Evolutionary conservation across 768 basidiomycete genomes (phyloP).

Genomic region (Daedaleopsis nitida): DNA sequence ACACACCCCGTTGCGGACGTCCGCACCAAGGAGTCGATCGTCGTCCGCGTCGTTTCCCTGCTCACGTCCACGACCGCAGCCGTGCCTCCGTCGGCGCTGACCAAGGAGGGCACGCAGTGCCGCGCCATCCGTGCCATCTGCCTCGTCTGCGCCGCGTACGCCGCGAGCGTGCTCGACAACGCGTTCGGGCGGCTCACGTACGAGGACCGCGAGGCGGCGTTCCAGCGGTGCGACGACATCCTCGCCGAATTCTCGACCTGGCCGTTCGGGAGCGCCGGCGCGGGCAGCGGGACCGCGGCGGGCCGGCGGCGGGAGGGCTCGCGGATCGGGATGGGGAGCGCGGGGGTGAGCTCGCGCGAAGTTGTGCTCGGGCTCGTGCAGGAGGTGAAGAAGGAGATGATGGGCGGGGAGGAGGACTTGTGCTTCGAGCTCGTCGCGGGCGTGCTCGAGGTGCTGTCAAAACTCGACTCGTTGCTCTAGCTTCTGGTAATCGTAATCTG

Average conservation of each 20-base stretch:
- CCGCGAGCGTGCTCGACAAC: conserved; percentile 94
- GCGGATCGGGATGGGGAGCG: conserved; percentile 59
- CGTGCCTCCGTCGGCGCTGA: conserved; percentile 73
- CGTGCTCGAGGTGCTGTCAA: conserved; percentile 89
- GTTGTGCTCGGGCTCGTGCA: conserved; percentile 71
- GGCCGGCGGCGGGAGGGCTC: conserved; percentile 38
- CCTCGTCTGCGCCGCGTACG: conserved; percentile 89
- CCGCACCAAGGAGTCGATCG: conserved; percentile 83
- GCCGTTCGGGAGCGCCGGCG: conserved; percentile 68
- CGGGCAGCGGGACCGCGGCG: conserved; percentile 6
- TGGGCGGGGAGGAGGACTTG: conserved; percentile 66
- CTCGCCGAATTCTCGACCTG: conserved; percentile 88
- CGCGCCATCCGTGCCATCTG: conserved; percentile 79
- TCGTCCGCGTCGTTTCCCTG: conserved; percentile 73
- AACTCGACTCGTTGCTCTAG: conserved; percentile 83
- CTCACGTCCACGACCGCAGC: conserved; percentile 83
- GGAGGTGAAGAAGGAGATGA: conserved; percentile 74
- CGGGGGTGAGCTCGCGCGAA: conserved; percentile 55
- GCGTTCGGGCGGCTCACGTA: conserved; percentile 87
- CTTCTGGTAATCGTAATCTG: not conserved
- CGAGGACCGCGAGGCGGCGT: conserved; percentile 92
- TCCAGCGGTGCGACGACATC: conserved; percentile 92
- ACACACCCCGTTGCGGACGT: conserved; percentile 97
- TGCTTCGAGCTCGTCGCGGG: conserved; percentile 91
- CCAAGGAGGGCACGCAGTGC: conserved; percentile 79